These are phyloP conservation scores for Globisporangium middletonii DNA, from an alignment of 352 stramenopile genomes.

Conservation along the genomic window DNA sequence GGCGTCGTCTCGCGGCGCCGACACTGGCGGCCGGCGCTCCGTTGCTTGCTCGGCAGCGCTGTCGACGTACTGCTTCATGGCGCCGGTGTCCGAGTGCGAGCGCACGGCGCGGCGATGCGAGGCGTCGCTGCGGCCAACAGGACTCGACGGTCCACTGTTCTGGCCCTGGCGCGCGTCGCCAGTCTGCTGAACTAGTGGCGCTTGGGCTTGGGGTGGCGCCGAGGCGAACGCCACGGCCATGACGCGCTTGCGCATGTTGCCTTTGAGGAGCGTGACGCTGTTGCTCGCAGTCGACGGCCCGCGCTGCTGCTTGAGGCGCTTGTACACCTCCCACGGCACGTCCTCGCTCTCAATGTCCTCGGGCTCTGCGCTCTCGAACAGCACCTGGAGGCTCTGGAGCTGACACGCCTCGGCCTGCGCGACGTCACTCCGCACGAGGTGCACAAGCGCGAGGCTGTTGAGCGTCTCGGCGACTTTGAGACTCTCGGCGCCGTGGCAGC, in stretches of 20 bases:
- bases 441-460: constrained; percentile 65
- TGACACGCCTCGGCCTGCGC: constrained; percentile 40
- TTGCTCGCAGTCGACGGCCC: constrained; percentile 50
- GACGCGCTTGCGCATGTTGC: constrained; percentile 52
- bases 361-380: constrained; percentile 43
- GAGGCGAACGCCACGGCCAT: neutral
- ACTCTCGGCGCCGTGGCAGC: constrained; percentile 46
- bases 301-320: constrained; percentile 64
- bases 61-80: constrained; percentile 17
- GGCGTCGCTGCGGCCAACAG: constrained; percentile 2
- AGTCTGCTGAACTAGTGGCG: neutral
- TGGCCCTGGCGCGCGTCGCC: neutral
- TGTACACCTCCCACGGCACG: constrained; percentile 75
- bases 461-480: constrained; percentile 73
- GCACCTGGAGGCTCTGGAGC: constrained; percentile 45
- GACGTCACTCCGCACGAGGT: constrained; percentile 31
- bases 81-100: constrained; percentile 43
- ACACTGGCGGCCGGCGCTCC: too few relatives aligned
- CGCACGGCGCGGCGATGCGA: constrained; percentile 18
- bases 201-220: neutral
- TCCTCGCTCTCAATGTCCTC: constrained; percentile 76
- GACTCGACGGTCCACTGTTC: constrained; percentile 1
- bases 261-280: constrained; percentile 57
- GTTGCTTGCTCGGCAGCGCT: neutral
- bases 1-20: neutral